Evolutionary conservation across 805 yeast species (phyloP).

Genomic region (Cyberlindnera subsufficiens): DNA sequence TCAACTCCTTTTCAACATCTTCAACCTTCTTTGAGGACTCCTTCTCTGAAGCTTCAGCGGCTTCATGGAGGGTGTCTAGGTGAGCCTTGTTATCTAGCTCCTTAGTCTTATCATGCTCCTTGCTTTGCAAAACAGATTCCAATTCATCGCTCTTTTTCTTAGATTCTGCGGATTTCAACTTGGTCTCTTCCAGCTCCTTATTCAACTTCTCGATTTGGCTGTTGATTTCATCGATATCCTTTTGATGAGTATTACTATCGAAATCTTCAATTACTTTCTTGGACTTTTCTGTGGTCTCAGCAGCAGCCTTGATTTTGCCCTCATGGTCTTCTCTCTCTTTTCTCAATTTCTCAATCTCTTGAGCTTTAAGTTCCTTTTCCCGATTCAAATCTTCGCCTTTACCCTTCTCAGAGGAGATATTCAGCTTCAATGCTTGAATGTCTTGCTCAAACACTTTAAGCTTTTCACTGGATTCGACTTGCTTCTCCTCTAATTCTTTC

Average conservation of each 20-base stretch:
- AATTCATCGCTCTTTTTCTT: constrained; percentile 7
- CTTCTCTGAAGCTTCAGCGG: constrained; percentile 9
- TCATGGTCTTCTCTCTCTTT: constrained; percentile 15
- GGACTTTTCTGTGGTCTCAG: constrained; percentile 5
- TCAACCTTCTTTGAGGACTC: constrained; percentile 10
- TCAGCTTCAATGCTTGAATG: constrained; percentile 11
- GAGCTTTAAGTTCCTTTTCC: constrained; percentile 10
- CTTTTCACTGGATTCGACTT: constrained; percentile 20
- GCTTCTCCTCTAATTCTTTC: constrained; percentile 19
- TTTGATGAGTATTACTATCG: constrained; percentile 9
- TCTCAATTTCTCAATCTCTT: constrained; percentile 15
- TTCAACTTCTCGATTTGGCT: constrained; percentile 12
- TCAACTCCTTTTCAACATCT: constrained; percentile 9
- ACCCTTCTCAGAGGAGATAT: constrained; percentile 14
- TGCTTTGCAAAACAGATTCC: constrained; percentile 5
- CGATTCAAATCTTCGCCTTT: constrained; percentile 14
- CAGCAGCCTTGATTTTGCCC: constrained; percentile 10
- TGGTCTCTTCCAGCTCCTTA: constrained; percentile 9
- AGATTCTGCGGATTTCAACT: constrained; percentile 8
- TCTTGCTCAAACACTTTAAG: constrained; percentile 13
- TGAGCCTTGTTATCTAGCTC: constrained; percentile 12
- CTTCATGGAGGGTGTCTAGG: constrained; percentile 13
- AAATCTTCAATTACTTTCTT: constrained; percentile 8
- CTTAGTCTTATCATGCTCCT: constrained; percentile 9
- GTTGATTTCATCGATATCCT: constrained; percentile 16